Evolutionary conservation across 352 stramenopile genomes (phyloP), one percentile per base, ranked within the genome.

Genomic region (Salisapilia sapeloensis): DNA sequence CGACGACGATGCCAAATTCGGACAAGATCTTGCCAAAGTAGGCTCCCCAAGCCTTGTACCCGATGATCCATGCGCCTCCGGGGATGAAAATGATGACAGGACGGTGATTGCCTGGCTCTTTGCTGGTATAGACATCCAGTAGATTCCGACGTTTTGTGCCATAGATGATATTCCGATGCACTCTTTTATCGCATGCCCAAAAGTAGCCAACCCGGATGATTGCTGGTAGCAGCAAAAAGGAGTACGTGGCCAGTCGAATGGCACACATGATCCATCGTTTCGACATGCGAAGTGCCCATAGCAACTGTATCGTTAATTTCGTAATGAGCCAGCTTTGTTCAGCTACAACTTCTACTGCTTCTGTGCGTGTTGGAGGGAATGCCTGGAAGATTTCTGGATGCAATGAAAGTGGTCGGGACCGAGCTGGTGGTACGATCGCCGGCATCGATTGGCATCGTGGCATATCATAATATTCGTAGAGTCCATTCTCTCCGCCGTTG

Each of bases 51-150:
- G 78, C 82, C 53, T 94, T 94, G 57, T 95, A 93, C 3, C 84
- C 80, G 25, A 96, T 95, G 42, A 93, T 93, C 80, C 81, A 96
- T 6, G 80, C 70, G 21, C 80, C 84, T 20, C 85, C 85, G 6
- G 71, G 79, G 9, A 93, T 56, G 40, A 96, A 95, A 11, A 96
- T 63, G 0, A 95, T 51, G 6, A 95, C 81, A 1, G 85, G 82
- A 24, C 38, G 22, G 15, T n/a, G n/a, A n/a, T n/a, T n/a, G n/a
- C n/a, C n/a, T n/a, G n/a, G n/a, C n/a, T n/a, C n/a, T n/a, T n/a
- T n/a, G n/a, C n/a, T n/a, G n/a, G n/a, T 60, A 40, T 95, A 95
- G 22, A 95, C 58, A 31, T 95, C 82, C 20, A 91, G 50, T 27
- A 90, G 47, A 40, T 93, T 84, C 24, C 78, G 64, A 20, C 53